Evolutionary conservation across 495 filamentous ascomycete genomes (phyloP).

Genomic region (Ascodesmis nigricans): DNA sequence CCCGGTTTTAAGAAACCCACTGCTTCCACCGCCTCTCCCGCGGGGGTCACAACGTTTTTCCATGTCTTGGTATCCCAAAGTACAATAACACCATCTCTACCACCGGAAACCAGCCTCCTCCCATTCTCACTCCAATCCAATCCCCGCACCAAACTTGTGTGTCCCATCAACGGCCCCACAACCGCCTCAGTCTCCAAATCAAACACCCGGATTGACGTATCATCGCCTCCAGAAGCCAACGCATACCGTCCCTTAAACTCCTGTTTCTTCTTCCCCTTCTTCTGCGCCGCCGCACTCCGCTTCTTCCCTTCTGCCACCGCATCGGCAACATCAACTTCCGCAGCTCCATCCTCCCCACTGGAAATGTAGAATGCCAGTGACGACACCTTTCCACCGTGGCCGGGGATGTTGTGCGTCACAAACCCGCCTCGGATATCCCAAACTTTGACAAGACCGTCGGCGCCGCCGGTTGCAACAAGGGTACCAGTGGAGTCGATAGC

Average conservation of each 20-base stretch:
- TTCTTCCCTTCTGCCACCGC: conserved; percentile 23
- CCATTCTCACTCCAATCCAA: conserved; percentile 56
- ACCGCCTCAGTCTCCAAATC: conserved; percentile 66
- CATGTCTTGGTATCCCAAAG: conserved; percentile 71
- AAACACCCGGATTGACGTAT: conserved; percentile 79
- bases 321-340: conserved; percentile 24
- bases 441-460: conserved; percentile 82
- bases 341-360: conserved; percentile 9
- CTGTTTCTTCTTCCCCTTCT: conserved; percentile 27
- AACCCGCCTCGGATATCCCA: conserved; percentile 88
- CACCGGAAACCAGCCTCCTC: conserved; percentile 62
- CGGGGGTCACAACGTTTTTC: conserved; percentile 61
- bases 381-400: conserved; percentile 73
- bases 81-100: conserved; percentile 82
- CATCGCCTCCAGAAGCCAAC: conserved; percentile 76
- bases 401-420: conserved; percentile 84
- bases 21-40: conserved; percentile 66
- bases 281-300: conserved; percentile 26
- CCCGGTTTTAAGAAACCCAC: conserved; percentile 43
- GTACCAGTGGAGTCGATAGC: conserved; percentile 71
- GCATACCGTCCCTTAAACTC: conserved; percentile 36
- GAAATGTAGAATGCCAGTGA: conserved; percentile 80
- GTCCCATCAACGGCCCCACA: conserved; percentile 60
- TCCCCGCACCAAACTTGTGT: conserved; percentile 75
- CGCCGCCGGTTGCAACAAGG: conserved; percentile 70